These are phyloP conservation scores for Allium sativum DNA, from an alignment of 106 monocot genomes.

Conservation along the genomic window DNA sequence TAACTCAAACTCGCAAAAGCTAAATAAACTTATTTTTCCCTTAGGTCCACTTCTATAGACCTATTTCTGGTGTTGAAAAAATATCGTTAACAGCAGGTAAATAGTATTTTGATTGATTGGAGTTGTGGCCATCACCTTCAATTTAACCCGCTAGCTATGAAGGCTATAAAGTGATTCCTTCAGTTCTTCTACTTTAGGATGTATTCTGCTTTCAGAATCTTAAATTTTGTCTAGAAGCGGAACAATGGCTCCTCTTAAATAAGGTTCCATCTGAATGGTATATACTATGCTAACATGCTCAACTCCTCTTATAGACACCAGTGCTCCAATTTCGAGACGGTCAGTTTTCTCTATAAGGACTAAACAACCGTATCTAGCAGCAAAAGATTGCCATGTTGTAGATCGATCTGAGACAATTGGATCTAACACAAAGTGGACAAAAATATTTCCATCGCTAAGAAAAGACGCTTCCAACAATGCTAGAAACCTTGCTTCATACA, in stretches of 20 bases:
- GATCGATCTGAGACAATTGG: slow-evolving; percentile 26
- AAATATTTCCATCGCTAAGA: slow-evolving; percentile 22
- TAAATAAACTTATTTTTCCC: too few relatives aligned
- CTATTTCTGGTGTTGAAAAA: too few relatives aligned
- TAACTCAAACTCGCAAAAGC: too few relatives aligned
- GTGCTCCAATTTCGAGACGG: slow-evolving; percentile 48
- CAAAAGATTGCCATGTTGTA: slow-evolving; percentile 33
- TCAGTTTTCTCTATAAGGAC: slow-evolving; percentile 52
- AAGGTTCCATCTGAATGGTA: slow-evolving; percentile 54
- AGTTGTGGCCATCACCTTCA: slow-evolving; percentile 27
- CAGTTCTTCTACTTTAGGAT: slow-evolving; percentile 25
- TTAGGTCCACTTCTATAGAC: too few relatives aligned
- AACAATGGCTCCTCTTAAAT: slow-evolving; percentile 38
- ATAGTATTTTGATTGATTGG: too few relatives aligned
- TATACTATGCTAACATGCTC: slow-evolving; percentile 46
- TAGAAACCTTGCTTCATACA: slow-evolving; percentile 69
- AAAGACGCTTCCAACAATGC: slow-evolving; percentile 63
- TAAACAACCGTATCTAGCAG: slow-evolving; percentile 54
- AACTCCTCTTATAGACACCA: slow-evolving; percentile 63
- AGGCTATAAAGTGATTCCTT: slow-evolving; percentile 32
- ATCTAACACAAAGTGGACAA: slow-evolving; percentile 64
- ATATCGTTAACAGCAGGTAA: too few relatives aligned
- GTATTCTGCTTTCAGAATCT: slow-evolving; percentile 18
- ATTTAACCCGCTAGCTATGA: slow-evolving; percentile 48
- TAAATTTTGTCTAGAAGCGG: slow-evolving; percentile 31